Percentiles rank a stretch among this genome's conserved stretches.
phyloP scores from a whole-genome alignment of 140 eudicot genomes.

The Senecio squalidus region DNA sequence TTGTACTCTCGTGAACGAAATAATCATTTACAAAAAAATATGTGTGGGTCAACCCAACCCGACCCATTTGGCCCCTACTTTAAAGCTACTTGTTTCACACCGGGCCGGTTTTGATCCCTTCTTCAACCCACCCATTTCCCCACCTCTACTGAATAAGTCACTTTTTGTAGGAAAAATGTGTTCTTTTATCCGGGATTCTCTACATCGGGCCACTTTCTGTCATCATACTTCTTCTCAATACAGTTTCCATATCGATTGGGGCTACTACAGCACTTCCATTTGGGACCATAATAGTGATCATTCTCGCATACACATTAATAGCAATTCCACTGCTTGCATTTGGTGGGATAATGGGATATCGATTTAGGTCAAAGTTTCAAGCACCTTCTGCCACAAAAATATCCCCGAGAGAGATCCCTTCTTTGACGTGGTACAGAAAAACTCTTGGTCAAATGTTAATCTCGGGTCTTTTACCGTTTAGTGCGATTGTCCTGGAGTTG shows the following conservation, averaged over 20 bases:
- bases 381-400: constrained; percentile 57
- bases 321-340: constrained; percentile 64
- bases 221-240: constrained; percentile 43
- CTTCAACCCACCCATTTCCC: not conserved
- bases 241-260: constrained; percentile 50
- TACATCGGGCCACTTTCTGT: constrained; percentile 48
- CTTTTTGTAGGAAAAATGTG: constrained; percentile 54
- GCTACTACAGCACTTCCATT: constrained; percentile 72
- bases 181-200: constrained; percentile 56
- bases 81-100: too few relatives aligned
- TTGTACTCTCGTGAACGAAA: too few relatives aligned
- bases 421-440: constrained; percentile 58
- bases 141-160: not conserved
- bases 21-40: too few relatives aligned
- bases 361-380: constrained; percentile 43
- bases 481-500: constrained; percentile 75
- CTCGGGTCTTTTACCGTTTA: constrained; percentile 79
- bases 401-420: constrained; percentile 57
- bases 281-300: constrained; percentile 56
- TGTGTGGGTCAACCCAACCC: too few relatives aligned
- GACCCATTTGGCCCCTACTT: too few relatives aligned
- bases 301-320: constrained; percentile 38
- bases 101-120: not conserved
- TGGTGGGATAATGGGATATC: constrained; percentile 66
- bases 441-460: constrained; percentile 70